Conservation (phyloP, 2,329 filamentous ascomycete species). For the Beauveria asiatica region DNA sequence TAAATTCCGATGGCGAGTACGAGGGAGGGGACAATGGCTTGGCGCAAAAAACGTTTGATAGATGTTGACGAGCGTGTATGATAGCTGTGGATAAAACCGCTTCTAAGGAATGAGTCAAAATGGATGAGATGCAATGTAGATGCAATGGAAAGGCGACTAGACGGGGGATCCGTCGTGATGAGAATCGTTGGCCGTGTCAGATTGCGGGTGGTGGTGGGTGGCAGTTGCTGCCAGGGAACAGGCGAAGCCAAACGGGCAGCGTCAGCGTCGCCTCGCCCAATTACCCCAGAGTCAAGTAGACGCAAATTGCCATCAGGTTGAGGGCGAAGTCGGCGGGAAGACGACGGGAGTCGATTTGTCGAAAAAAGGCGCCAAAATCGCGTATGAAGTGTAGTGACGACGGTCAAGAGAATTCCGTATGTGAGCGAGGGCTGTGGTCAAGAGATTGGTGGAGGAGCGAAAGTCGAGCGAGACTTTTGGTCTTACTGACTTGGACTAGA, state of each 20-base stretch:
- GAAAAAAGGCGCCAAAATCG: neutral
- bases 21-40: neutral
- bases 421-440: neutral
- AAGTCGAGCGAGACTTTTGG: conserved; percentile 4
- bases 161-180: neutral
- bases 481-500: conserved; percentile 2
- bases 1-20: conserved; percentile 1
- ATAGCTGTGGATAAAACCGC: neutral
- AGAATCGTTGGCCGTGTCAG: neutral
- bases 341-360: neutral
- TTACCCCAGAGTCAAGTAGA: conserved; percentile 6
- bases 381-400: neutral
- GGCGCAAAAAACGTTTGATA: neutral
- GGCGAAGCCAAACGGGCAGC: conserved; percentile 10
- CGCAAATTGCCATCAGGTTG: conserved; percentile 9
- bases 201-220: neutral
- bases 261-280: conserved; percentile 10
- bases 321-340: neutral
- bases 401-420: neutral
- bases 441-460: conserved; percentile 5
- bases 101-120: neutral
- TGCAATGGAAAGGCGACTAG: neutral
- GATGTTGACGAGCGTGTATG: neutral
- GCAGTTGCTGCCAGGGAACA: conserved; percentile 3
- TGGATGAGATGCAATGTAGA: neutral